Conservation (phyloP, 2,329 filamentous ascomycete genomes). For the Hirsutella rhossiliensis region DNA sequence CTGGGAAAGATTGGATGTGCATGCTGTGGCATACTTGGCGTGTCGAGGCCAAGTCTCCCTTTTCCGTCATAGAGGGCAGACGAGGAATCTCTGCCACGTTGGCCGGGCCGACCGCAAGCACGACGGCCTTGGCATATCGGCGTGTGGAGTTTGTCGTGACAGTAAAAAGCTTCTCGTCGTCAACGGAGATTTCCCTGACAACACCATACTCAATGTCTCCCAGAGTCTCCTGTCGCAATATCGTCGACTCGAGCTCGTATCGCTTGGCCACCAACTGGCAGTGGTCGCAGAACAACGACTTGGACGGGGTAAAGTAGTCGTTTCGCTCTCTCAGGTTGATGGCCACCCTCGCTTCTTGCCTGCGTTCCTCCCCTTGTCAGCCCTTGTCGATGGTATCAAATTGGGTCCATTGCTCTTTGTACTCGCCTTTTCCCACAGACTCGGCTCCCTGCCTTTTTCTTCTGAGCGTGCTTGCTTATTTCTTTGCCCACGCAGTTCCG, state of each 20-base stretch:
- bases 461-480: slow-evolving; percentile 68
- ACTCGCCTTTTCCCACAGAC: slow-evolving; percentile 30
- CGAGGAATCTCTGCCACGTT: slow-evolving; percentile 40
- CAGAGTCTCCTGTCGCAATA: slow-evolving; percentile 51
- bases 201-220: slow-evolving; percentile 47
- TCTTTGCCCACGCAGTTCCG: slow-evolving; percentile 67
- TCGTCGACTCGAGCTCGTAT: slow-evolving; percentile 30
- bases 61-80: slow-evolving; percentile 19
- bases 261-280: slow-evolving; percentile 44
- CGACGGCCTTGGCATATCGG: slow-evolving; percentile 49
- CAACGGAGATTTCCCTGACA: slow-evolving; percentile 27
- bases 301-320: slow-evolving; percentile 57
- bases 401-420: no score
- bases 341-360: slow-evolving; percentile 31
- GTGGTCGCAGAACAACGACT: slow-evolving; percentile 48
- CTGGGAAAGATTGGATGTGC: slow-evolving; percentile 47
- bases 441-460: slow-evolving; percentile 33
- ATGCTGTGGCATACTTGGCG: slow-evolving; percentile 50
- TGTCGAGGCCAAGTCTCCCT: slow-evolving; percentile 3
- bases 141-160: slow-evolving; percentile 41
- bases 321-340: slow-evolving; percentile 57
- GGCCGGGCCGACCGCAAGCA: slow-evolving; percentile 60
- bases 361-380: slow-evolving; percentile 6
- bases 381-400: no score
- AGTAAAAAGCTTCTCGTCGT: slow-evolving; percentile 49